Evolutionary conservation across 2,329 filamentous ascomycete species (phyloP), one percentile per base, ranked within the genome.

Genomic region (Dactylellina parvicollis): DNA sequence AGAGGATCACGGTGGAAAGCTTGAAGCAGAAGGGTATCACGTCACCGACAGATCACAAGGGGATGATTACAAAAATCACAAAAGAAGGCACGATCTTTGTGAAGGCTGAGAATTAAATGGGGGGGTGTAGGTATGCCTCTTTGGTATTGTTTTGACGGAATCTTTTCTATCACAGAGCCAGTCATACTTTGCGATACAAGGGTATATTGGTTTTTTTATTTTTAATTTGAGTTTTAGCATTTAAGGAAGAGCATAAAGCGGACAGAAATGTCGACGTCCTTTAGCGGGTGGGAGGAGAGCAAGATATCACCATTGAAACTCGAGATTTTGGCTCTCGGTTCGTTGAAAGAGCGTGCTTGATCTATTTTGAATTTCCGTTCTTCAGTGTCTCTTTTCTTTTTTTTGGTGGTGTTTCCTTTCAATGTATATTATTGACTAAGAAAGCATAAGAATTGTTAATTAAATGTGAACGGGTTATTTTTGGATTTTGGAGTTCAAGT

Each of bases 11-110:
- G 10, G 75, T 75, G 22, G 61, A 20, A 9, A 59, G 72, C 28
- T 40, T 75, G 54, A 74, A 74, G 54, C 38, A 46, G 10, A 54
- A 56, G 54, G 69, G 69, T 16, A 66, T 66, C 36, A 65, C 60
- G 18, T 18, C 46, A 18, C 69, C 69, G 47, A 56, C 60, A 30
- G 69, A 73, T 54, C 69, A 66, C 50, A 60, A 34, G 52, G 69
- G 69, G 10, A 66, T 60, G 47, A n/a, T 66, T 30, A 73, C 69
- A 30, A 73, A 66, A 22, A 54, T 73, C 14, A 54, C 40, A 16
- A 46, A 52, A 16, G 69, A 73, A 8, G 69, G 44, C 9, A 73
- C 69, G 50, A 32, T 73, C 20, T 66, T 66, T 32, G 69, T 73
- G 26, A 38, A 20, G n/a, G 47, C 66, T 47, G 50, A 57, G n/a